Evolutionary conservation across 768 basidiomycete genomes (phyloP).

Genomic region (Pulveroboletus frians): DNA sequence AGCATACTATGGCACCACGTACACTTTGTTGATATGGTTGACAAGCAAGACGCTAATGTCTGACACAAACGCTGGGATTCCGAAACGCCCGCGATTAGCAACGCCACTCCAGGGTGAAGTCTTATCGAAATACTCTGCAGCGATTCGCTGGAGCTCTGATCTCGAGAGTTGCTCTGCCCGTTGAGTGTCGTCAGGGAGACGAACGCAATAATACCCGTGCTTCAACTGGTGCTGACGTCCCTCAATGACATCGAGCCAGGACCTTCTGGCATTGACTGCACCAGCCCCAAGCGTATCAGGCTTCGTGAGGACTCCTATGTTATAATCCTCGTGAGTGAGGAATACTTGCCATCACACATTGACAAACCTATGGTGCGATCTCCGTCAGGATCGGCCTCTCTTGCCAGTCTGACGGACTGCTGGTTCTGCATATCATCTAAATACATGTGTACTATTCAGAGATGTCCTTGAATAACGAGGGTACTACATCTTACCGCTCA

Average conservation of each 20-base stretch:
- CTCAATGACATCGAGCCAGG: conserved; percentile 51
- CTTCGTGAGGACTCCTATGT: conserved; percentile 63
- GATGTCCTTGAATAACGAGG: neutral
- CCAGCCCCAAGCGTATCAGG: conserved; percentile 51
- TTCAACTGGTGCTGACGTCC: conserved; percentile 41
- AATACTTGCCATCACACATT: neutral
- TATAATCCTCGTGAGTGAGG: neutral
- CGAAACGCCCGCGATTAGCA: conserved; percentile 45
- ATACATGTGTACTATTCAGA: neutral
- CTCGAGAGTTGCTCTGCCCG: conserved; percentile 37
- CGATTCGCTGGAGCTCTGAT: conserved; percentile 34
- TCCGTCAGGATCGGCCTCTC: conserved; percentile 47
- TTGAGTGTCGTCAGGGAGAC: conserved; percentile 56
- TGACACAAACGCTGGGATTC: conserved; percentile 46
- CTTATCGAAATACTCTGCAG: conserved; percentile 41
- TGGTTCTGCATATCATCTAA: conserved; percentile 69
- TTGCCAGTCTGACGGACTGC: conserved; percentile 50
- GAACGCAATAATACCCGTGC: conserved; percentile 64
- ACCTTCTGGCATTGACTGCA: conserved; percentile 34
- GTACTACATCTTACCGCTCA: conserved; percentile 42
- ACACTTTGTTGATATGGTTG: conserved; percentile 50
- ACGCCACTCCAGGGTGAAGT: conserved; percentile 51
- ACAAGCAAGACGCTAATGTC: conserved; percentile 51
- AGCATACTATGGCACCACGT: conserved; percentile 14
- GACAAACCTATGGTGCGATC: conserved; percentile 56